Evolutionary conservation across 441 rosid genomes (phyloP).

Genomic region (Erodium moschatum): DNA sequence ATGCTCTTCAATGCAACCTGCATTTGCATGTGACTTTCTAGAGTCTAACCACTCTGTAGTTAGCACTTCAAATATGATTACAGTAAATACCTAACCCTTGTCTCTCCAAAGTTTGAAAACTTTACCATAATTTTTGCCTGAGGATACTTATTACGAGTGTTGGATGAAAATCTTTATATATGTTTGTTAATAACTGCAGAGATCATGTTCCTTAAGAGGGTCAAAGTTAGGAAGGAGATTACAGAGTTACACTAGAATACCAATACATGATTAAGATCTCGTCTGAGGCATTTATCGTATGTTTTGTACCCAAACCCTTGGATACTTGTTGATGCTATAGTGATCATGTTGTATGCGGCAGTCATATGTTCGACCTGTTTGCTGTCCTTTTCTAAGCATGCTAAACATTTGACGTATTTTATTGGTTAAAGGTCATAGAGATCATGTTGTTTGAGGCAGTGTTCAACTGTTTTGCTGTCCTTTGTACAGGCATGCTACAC

Average conservation of each 20-base stretch:
- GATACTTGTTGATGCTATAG: not conserved
- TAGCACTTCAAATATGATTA: not conserved
- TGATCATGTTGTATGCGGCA: not conserved
- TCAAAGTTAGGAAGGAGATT: not conserved
- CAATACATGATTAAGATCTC: constrained; percentile 1
- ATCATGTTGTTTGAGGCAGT: constrained; percentile 3
- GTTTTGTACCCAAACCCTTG: not conserved
- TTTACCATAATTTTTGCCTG: not conserved
- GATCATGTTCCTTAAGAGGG: constrained; percentile 1
- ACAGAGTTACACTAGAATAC: not conserved
- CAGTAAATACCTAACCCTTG: not conserved
- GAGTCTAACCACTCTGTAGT: not conserved
- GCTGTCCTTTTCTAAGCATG: not conserved
- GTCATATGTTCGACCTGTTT: not conserved
- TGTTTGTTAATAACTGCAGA: not conserved
- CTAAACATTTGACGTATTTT: not conserved
- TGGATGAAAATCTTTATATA: not conserved
- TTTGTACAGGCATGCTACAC: not conserved
- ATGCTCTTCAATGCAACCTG: not conserved
- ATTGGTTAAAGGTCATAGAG: not conserved
- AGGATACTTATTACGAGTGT: not conserved
- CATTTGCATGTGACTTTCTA: not conserved
- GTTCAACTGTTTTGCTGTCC: not conserved
- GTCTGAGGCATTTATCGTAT: not conserved
- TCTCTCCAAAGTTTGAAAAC: not conserved